phyloP scores from a whole-genome alignment of 768 basidiomycete genomes.

The Boletus sensibilis region DNA sequence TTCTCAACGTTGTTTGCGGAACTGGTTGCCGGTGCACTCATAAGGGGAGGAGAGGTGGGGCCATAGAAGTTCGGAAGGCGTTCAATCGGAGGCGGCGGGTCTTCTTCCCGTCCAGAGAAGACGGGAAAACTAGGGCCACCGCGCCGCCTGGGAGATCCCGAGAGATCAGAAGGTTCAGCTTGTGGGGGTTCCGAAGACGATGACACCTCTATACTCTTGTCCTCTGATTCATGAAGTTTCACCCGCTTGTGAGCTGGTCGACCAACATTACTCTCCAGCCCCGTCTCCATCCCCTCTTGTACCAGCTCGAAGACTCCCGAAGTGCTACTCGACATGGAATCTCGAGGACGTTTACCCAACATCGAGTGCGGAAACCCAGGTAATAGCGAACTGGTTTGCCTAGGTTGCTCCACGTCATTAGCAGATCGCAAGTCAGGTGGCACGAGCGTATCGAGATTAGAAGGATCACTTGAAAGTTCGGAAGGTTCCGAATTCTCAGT shows the following conservation, averaged over 20 bases:
- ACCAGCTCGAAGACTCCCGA: slow-evolving; percentile 43
- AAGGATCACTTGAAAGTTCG: slow-evolving; percentile 20
- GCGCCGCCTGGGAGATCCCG: slow-evolving; percentile 19
- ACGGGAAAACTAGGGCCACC: slow-evolving; percentile 46
- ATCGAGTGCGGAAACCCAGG: slow-evolving; percentile 44
- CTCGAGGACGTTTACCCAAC: slow-evolving; percentile 68
- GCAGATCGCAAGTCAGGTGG: slow-evolving; percentile 10
- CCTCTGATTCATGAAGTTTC: slow-evolving; percentile 35
- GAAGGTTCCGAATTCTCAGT: slow-evolving; percentile 20
- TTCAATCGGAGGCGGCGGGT: slow-evolving; percentile 52
- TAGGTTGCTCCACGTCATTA: slow-evolving; percentile 11
- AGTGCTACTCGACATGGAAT: slow-evolving; percentile 44
- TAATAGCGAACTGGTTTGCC: slow-evolving; percentile 20
- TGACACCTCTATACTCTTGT: slow-evolving; percentile 15
- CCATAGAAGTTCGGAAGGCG: slow-evolving; percentile 53
- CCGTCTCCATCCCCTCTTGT: slow-evolving; percentile 41
- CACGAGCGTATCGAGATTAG: slow-evolving; percentile 16
- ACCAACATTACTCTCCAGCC: slow-evolving; percentile 37
- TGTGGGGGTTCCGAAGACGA: slow-evolving; percentile 11
- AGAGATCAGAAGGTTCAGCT: slow-evolving; percentile 17
- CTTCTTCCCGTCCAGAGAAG: slow-evolving; percentile 43
- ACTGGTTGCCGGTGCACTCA: slow-evolving; percentile 39
- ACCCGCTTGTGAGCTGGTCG: slow-evolving; percentile 55
- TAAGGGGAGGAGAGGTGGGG: slow-evolving; percentile 40
- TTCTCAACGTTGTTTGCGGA: slow-evolving; percentile 54